Evolutionary conservation across 768 basidiomycete genomes (phyloP).

Genomic region (Rubroboletus satanas): DNA sequence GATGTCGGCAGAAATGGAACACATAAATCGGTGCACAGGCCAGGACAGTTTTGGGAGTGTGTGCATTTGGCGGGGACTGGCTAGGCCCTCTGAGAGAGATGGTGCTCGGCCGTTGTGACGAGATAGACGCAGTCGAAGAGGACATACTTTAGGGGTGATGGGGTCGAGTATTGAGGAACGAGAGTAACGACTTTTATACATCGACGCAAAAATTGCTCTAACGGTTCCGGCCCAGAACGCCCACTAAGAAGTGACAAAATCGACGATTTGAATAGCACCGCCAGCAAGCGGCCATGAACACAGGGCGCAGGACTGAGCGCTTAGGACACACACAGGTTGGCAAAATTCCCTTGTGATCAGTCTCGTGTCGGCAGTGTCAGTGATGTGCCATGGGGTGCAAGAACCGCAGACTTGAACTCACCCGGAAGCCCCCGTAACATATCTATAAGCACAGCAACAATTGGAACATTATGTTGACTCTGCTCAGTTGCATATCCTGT

Average conservation of each 20-base stretch:
- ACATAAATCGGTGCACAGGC: not conserved
- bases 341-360: too few species aligned
- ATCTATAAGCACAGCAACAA: not conserved
- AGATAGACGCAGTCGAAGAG: not conserved
- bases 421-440: not conserved
- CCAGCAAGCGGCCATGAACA: not conserved
- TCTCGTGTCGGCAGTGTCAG: not conserved
- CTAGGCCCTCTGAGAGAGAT: not conserved
- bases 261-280: not conserved
- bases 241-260: not conserved
- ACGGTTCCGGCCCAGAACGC: not conserved
- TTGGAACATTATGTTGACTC: not conserved
- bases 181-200: not conserved
- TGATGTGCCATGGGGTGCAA: not conserved
- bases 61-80: too few species aligned
- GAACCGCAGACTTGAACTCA: not conserved
- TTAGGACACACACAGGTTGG: conserved; percentile 2
- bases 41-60: not conserved
- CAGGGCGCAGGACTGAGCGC: not conserved
- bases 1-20: not conserved
- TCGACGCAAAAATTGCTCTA: not conserved
- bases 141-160: conserved; percentile 1
- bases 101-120: not conserved
- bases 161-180: not conserved
- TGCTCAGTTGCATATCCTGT: not conserved